Percentiles rank a stretch among this genome's conserved stretches.
phyloP scores from a whole-genome alignment of 2,329 filamentous ascomycete genomes.

The Colletotrichum karsti region DNA sequence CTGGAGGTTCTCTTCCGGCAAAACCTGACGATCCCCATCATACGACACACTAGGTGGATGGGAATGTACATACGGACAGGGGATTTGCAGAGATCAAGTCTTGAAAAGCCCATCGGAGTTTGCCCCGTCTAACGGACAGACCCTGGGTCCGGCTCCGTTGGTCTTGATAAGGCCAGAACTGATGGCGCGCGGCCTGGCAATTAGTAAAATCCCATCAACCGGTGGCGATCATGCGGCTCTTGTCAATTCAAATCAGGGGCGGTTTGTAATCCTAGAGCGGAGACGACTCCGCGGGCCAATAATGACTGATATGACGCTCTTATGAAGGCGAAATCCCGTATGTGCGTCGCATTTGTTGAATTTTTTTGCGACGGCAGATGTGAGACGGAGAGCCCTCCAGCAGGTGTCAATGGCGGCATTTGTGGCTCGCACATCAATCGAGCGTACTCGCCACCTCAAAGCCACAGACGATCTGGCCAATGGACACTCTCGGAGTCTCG shows the following conservation, averaged over 20 bases:
- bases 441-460: not conserved
- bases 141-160: not conserved
- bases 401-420: not conserved
- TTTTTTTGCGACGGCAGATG: not conserved
- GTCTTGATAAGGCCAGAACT: not conserved
- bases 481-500: not conserved
- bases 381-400: not conserved
- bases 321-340: not conserved
- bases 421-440: not conserved
- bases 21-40: not conserved
- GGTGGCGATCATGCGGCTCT: not conserved
- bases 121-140: not conserved
- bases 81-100: constrained; percentile 15
- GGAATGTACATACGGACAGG: no score
- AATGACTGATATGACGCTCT: not conserved
- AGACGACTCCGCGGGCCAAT: not conserved
- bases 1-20: not conserved
- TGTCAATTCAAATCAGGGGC: not conserved
- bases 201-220: not conserved
- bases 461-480: not conserved
- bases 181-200: not conserved
- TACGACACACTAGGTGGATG: not conserved
- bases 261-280: not conserved
- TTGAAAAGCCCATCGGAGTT: constrained; percentile 17
- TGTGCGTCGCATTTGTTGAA: not conserved